Base-by-base conservation (phyloP, 2,329 filamentous ascomycete species). In the Bipolaris sorokiniana region DNA sequence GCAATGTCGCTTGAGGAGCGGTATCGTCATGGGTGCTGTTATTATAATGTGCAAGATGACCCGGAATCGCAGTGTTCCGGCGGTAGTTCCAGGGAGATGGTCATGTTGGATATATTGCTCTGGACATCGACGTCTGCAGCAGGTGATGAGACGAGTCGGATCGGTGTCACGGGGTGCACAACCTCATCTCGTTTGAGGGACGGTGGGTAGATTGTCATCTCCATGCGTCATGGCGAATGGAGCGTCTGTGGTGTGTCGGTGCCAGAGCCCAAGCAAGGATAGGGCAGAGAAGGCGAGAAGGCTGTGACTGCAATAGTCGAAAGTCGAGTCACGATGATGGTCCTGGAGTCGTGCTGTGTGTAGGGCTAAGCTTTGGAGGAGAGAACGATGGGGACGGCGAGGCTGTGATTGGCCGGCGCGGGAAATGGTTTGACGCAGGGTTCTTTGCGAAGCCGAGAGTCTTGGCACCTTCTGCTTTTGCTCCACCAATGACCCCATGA, bases 401-500 rank as follows among this genome's bases (percentile, higher is more conserved):
- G 23, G n/a, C 11, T 20, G 13, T 61, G 26, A 62, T 66, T 66
- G 63, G 63, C 42, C 26, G 28, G 15, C 16, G 40, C 18, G 15
- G 11, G 56, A 57, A 47, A 22, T 31, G 48, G 45, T 18, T 54
- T 10, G 54, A 48, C 49, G 55, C 59, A 54, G 38, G 48, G 37
- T 34, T 50, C 22, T 34, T 23, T 36, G 31, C 22, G 22, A 33
- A 46, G 41, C 26, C 33, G 51, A 45, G 23, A 23, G 20, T 37
- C 53, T 61, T 56, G 40, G 50, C 61, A 65, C 61, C 63, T 64
- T 58, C 61, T 61, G 34, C 46, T 60, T 64, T 56, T 10, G 61
- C 56, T 23, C 37, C 22, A 49, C 52, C 45, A 47, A 63, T 56
- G 38, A 51, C 34, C 52, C 46, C 48, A 40, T 37, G 49, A 33